These are phyloP conservation scores for Penicillium oxalicum DNA, from an alignment of 2,329 filamentous ascomycete genomes.

Conservation along the genomic window DNA sequence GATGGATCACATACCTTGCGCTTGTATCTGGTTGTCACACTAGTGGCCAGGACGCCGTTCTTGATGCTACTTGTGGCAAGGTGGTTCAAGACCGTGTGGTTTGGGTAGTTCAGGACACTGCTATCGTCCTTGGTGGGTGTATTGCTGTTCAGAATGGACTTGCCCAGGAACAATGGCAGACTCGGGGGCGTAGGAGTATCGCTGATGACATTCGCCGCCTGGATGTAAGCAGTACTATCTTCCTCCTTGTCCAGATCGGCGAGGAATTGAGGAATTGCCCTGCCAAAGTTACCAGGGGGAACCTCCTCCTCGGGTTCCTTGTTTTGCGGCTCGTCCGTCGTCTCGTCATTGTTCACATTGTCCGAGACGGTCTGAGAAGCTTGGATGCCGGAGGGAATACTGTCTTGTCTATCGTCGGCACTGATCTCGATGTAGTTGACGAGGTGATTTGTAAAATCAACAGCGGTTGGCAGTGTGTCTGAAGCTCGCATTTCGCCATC, in stretches of 20 bases:
- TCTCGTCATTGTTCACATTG: constrained; percentile 29
- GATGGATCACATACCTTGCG: constrained; percentile 54
- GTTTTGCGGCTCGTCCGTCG: constrained; percentile 16
- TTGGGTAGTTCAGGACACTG: constrained; percentile 92
- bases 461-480: constrained; percentile 80
- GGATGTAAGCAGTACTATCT: constrained; percentile 66
- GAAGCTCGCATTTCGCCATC: constrained; percentile 91
- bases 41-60: constrained; percentile 89
- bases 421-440: constrained; percentile 97
- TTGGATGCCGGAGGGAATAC: constrained; percentile 36
- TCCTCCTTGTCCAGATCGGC: constrained; percentile 78
- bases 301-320: constrained; percentile 51
- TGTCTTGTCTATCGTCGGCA: constrained; percentile 58
- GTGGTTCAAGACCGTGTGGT: constrained; percentile 94
- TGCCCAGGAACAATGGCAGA: constrained; percentile 83
- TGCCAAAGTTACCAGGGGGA: constrained; percentile 58
- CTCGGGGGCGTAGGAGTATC: constrained; percentile 78
- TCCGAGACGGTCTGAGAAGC: constrained; percentile 41
- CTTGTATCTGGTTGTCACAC: constrained; percentile 94
- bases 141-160: constrained; percentile 87
- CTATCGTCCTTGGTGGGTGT: constrained; percentile 96
- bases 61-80: constrained; percentile 97
- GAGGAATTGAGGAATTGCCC: constrained; percentile 75
- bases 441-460: constrained; percentile 95
- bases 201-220: constrained; percentile 67